Evolutionary conservation across 2,329 filamentous ascomycete species (phyloP), one percentile per base, ranked within the genome.

Genomic region (Scortechinia acanthostroma): DNA sequence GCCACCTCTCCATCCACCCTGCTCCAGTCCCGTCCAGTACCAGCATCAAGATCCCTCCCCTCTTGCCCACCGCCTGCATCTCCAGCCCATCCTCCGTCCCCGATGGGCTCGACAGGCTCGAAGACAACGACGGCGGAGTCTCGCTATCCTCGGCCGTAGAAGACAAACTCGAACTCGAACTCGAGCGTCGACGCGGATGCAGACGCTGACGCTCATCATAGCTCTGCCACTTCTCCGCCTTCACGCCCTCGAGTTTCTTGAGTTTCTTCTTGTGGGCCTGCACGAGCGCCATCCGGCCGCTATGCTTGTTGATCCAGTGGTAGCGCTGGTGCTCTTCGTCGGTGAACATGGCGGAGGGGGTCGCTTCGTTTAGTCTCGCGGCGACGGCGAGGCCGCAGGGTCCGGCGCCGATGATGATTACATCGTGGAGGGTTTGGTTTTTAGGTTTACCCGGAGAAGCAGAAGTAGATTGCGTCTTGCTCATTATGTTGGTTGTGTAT

Each of bases 251-350:
- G 4, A 53, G 51, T 46, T 59, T 61, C 28, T 51, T 49, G 2
- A 53, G 54, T 1, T 55, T 55, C 46, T 57, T 55, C 2, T 62
- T 53, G 1, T n/a, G 25, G 6, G 10, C 35, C 35, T 40, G 35
- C 17, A 40, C 35, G 6, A 83, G 66, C 4, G 71, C 70, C 60
- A 80, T 76, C 22, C 76, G 74, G 21, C 71, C 71, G 21, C 74
- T 73, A 55, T 88, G 76, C 46, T 80, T 83, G 47, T 73, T 73
- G 46, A 89, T 82, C 83, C 86, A 90, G 59, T 87, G 80, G 58
- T 87, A 91, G n/a, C 87, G 74, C 35, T 83, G 79, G 55, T 91
- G 86, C 55, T 91, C 88, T 52, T 88, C 85, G 56, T 91, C 86
- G 0, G 87, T 91, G 62, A 91, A 91, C 44, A 90, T 77, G 1